Percentiles rank a stretch among this genome's conserved stretches.
Evolutionary conservation across 1,284 basidiomycete species (phyloP).

Genomic region (Pascua sp.): DNA sequence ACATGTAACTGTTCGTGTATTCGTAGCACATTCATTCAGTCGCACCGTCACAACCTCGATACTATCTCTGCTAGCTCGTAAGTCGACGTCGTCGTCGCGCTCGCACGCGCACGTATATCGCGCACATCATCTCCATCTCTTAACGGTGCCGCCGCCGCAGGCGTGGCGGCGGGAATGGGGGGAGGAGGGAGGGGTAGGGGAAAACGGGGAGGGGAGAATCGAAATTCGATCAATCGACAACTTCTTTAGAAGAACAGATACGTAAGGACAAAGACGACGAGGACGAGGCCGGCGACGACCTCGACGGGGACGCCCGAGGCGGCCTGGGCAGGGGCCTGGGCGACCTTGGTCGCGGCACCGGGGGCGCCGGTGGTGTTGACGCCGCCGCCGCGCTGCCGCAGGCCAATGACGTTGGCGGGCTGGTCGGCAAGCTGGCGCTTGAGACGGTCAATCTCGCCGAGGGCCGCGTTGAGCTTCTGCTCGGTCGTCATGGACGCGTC

Average conservation of each 20-base stretch:
- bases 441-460: conserved; percentile 46
- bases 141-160: too few species aligned
- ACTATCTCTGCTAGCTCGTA: conserved; percentile 3
- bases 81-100: not conserved
- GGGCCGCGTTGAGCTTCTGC: conserved; percentile 43
- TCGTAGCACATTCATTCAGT: too few species aligned
- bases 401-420: conserved; percentile 36
- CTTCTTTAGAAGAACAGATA: conserved; percentile 53
- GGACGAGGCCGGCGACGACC: conserved; percentile 54
- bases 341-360: conserved; percentile 27
- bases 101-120: not conserved
- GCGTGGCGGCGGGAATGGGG: not conserved
- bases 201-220: not conserved
- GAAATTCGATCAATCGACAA: not conserved
- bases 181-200: not conserved
- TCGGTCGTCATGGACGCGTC: conserved; percentile 37
- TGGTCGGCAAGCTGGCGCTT: conserved; percentile 37
- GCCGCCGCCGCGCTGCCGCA: conserved; percentile 42
- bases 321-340: conserved; percentile 8
- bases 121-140: conserved; percentile 1
- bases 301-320: conserved; percentile 53
- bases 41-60: too few species aligned
- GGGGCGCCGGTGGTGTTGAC: conserved; percentile 22
- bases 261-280: conserved; percentile 57
- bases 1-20: too few species aligned